Conservation (phyloP, 2,329 filamentous ascomycete genomes). For the Colletotrichum acutatum region DNA sequence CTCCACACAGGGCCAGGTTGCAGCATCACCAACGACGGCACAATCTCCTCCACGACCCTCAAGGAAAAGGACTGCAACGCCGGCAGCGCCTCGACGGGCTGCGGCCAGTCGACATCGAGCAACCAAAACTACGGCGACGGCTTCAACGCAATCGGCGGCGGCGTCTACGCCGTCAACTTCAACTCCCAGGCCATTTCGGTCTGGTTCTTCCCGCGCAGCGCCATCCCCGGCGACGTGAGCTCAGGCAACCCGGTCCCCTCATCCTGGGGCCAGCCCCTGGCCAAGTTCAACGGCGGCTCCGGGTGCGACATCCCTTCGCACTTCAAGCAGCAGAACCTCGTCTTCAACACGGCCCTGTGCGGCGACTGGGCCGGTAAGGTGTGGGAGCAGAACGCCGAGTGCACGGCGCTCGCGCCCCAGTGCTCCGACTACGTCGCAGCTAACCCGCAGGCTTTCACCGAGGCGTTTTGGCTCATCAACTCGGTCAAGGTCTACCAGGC, state of each 20-base stretch:
- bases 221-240: conserved; percentile 72
- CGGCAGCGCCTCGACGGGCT: conserved; percentile 65
- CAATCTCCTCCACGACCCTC: conserved; percentile 57
- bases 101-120: conserved; percentile 63
- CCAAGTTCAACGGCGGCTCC: conserved; percentile 72
- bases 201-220: conserved; percentile 81
- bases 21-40: conserved; percentile 61
- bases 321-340: conserved; percentile 79
- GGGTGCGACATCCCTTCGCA: conserved; percentile 77
- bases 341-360: conserved; percentile 88
- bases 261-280: conserved; percentile 76
- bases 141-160: conserved; percentile 78
- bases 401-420: conserved; percentile 67
- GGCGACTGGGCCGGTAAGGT: conserved; percentile 85
- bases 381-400: conserved; percentile 69
- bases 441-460: conserved; percentile 75
- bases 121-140: conserved; percentile 70
- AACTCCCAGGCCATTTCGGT: conserved; percentile 76
- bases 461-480: conserved; percentile 84
- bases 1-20: conserved; percentile 75
- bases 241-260: conserved; percentile 70
- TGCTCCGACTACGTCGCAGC: conserved; percentile 79
- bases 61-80: conserved; percentile 68
- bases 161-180: conserved; percentile 83
- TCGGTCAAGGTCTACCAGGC: conserved; percentile 72